Evolutionary conservation across 228 moss, liverwort and hornwort species (phyloP).

Genomic region (Sphagnum magellanicum): DNA sequence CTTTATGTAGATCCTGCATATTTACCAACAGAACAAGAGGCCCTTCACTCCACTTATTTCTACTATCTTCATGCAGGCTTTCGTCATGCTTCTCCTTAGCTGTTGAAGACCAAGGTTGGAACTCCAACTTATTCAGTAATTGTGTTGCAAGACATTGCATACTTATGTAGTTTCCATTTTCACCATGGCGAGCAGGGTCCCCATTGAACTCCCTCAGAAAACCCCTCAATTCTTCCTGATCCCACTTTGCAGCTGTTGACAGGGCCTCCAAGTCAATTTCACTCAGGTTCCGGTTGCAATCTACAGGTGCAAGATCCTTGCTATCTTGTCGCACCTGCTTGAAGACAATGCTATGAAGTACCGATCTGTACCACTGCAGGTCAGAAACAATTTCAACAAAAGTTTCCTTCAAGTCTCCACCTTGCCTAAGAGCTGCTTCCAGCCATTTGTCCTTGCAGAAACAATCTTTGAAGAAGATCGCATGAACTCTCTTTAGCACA

Average conservation of each 20-base stretch:
- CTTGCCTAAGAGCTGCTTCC: conserved; percentile 16
- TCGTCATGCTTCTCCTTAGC: neutral
- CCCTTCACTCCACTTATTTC: neutral
- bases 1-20: neutral
- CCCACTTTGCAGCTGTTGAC: conserved; percentile 6
- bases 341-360: neutral
- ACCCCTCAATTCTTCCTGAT: conserved; percentile 2
- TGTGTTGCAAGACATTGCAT: conserved; percentile 6
- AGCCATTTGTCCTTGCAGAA: neutral
- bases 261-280: neutral
- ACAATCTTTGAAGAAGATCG: neutral
- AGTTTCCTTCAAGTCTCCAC: conserved; percentile 6
- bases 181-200: neutral
- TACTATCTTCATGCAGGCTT: neutral
- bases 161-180: neutral
- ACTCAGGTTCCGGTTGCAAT: neutral
- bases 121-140: conserved; percentile 1
- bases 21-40: conserved; percentile 2
- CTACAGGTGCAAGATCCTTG: neutral
- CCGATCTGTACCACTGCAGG: conserved; percentile 2
- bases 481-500: neutral
- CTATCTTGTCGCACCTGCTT: neutral
- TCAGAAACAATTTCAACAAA: conserved; percentile 7
- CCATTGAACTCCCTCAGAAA: conserved; percentile 3
- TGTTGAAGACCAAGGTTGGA: neutral